phyloP scores from a whole-genome alignment of 2,329 filamentous ascomycete genomes.

The Byssochlamys sp. region DNA sequence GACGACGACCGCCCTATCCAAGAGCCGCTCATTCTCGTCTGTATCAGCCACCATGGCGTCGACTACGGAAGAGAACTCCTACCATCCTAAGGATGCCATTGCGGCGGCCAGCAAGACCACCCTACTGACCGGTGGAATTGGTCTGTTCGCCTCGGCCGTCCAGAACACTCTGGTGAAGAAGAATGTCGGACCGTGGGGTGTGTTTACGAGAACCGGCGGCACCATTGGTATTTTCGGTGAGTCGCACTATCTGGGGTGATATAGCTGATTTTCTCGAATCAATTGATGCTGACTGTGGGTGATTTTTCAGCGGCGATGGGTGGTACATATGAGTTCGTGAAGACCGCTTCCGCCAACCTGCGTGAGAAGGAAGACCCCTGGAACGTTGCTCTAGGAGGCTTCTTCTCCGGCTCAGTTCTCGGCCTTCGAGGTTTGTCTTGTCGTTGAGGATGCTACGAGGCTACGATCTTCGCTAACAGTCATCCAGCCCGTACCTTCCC shows the following conservation, averaged over 20 bases:
- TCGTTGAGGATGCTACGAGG: background rate
- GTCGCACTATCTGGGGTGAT: slow-evolving; percentile 10
- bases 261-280: background rate
- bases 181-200: slow-evolving; percentile 70
- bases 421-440: slow-evolving; percentile 59
- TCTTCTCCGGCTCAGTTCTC: slow-evolving; percentile 61
- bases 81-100: slow-evolving; percentile 67
- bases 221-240: slow-evolving; percentile 61
- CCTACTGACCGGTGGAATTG: slow-evolving; percentile 55
- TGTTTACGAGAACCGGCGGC: slow-evolving; percentile 69
- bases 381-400: slow-evolving; percentile 67
- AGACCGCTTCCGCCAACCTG: slow-evolving; percentile 69
- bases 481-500: slow-evolving; percentile 55
- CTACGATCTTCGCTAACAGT: slow-evolving; percentile 7
- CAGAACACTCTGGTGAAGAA: slow-evolving; percentile 77
- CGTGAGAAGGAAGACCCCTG: slow-evolving; percentile 71
- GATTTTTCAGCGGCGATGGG: slow-evolving; percentile 55
- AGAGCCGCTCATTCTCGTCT: slow-evolving; percentile 13
- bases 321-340: slow-evolving; percentile 68
- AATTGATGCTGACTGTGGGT: slow-evolving; percentile 1
- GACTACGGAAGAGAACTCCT: slow-evolving; percentile 42
- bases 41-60: slow-evolving; percentile 38
- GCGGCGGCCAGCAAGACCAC: slow-evolving; percentile 55
- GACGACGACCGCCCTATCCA: slow-evolving; percentile 6
- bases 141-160: slow-evolving; percentile 64